phyloP scores from a whole-genome alignment of 2,329 filamentous ascomycete species.

The Cryphonectria radicalis region DNA sequence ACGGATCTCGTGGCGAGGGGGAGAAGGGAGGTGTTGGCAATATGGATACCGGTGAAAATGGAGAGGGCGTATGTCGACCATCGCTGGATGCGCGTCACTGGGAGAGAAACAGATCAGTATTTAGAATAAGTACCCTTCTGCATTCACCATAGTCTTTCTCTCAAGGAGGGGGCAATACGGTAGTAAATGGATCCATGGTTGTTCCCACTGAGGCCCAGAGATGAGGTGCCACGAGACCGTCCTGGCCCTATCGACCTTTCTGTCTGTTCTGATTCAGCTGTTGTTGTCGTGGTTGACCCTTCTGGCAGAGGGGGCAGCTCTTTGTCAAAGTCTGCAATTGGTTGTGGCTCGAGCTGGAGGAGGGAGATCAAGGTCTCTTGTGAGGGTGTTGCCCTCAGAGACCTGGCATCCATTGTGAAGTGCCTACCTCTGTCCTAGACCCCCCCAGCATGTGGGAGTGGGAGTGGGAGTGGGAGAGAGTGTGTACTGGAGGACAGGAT shows the following conservation, averaged over 20 bases:
- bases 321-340: constrained; percentile 63
- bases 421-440: not conserved
- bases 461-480: too few species aligned
- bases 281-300: constrained; percentile 33
- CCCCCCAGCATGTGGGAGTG: constrained; percentile 33
- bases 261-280: not conserved
- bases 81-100: constrained; percentile 75
- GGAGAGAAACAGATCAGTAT: not conserved
- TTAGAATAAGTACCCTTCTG: not conserved
- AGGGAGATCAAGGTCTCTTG: constrained; percentile 67
- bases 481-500: constrained; percentile 2
- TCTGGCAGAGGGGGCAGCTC: constrained; percentile 47
- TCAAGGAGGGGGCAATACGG: constrained; percentile 49
- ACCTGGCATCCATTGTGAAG: constrained; percentile 40
- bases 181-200: constrained; percentile 77
- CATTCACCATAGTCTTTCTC: not conserved
- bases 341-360: constrained; percentile 79
- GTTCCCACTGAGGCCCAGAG: constrained; percentile 62
- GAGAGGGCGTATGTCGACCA: constrained; percentile 88
- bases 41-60: constrained; percentile 75
- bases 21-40: constrained; percentile 81
- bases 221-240: constrained; percentile 41
- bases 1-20: constrained; percentile 76
- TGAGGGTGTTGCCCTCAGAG: constrained; percentile 47
- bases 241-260: constrained; percentile 22